Evolutionary conservation across 345 rosid genomes (phyloP).

Genomic region (Microcos paniculata): DNA sequence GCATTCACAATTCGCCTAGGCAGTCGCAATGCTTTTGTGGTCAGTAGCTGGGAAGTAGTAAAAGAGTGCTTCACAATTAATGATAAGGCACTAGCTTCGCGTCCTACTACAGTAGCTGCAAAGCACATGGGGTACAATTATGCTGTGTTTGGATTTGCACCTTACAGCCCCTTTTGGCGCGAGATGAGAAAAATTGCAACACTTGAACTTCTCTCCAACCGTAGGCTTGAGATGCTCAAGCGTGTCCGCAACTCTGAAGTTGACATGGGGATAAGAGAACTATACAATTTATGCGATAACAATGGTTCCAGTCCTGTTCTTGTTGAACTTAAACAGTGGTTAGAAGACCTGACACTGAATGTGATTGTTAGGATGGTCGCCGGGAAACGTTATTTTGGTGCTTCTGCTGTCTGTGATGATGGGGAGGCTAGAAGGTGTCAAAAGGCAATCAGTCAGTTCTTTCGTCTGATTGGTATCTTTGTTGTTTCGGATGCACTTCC

Average conservation of each 20-base stretch:
- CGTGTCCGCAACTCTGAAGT: conserved; percentile 12
- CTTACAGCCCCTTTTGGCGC: conserved; percentile 19
- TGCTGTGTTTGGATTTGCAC: conserved; percentile 10
- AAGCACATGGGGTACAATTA: conserved; percentile 14
- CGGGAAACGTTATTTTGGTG: conserved; percentile 34
- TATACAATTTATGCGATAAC: conserved; percentile 17
- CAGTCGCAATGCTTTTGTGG: conserved; percentile 19
- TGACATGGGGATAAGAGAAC: conserved; percentile 7
- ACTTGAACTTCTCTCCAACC: conserved; percentile 20
- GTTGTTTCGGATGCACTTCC: conserved; percentile 41
- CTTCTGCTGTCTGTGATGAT: conserved; percentile 13
- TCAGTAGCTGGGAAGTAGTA: conserved; percentile 27
- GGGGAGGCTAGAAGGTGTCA: conserved; percentile 13
- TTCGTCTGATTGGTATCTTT: conserved; percentile 23
- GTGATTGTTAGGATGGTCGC: conserved; percentile 35
- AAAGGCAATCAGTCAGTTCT: conserved; percentile 25
- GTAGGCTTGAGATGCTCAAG: conserved; percentile 18
- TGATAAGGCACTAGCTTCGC: conserved; percentile 7
- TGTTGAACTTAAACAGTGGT: conserved; percentile 36
- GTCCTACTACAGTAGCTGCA: conserved; percentile 1
- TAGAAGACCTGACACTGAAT: conserved; percentile 31
- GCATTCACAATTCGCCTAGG: conserved; percentile 22
- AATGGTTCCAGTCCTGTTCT: conserved; percentile 1
- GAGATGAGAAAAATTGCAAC: conserved; percentile 20
- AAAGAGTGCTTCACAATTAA: conserved; percentile 30